Conservation (phyloP, 768 basidiomycete genomes). For the Holtermanniella nyarrowii region DNA sequence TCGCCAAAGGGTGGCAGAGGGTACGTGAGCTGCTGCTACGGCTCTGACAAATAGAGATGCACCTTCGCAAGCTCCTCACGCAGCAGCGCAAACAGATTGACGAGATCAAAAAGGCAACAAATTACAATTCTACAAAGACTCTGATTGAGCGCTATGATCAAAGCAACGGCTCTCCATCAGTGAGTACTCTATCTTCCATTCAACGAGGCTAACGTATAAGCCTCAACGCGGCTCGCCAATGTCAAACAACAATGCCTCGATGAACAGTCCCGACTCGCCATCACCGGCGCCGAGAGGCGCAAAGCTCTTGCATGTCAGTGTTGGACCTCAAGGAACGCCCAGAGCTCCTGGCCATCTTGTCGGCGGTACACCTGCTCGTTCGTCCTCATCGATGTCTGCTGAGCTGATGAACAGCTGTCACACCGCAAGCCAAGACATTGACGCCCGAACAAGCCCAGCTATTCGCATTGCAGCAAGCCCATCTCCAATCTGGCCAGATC, state of each 20-base stretch:
- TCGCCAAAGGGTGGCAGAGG: slow-evolving; percentile 28
- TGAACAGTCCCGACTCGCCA: neutral
- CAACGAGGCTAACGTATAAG: no score
- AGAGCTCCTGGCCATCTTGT: slow-evolving; percentile 33
- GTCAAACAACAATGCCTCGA: no score
- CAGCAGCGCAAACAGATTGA: slow-evolving; percentile 77
- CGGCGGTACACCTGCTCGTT: slow-evolving; percentile 28
- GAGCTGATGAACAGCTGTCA: neutral
- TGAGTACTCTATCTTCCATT: no score
- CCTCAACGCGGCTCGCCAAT: no score
- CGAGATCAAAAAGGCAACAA: slow-evolving; percentile 95
- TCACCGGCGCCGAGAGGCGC: neutral
- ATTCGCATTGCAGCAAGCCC: slow-evolving; percentile 28
- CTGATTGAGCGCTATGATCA: slow-evolving; percentile 86
- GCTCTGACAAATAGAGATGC: slow-evolving; percentile 53
- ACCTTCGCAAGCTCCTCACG: slow-evolving; percentile 60
- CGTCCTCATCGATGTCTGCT: slow-evolving; percentile 1
- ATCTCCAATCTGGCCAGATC: slow-evolving; percentile 29
- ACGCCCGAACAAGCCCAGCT: slow-evolving; percentile 29
- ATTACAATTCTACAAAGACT: slow-evolving; percentile 84
- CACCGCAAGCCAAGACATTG: neutral
- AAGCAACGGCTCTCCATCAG: neutral
- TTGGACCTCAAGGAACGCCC: slow-evolving; percentile 20
- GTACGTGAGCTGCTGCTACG: slow-evolving; percentile 9
- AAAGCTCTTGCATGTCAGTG: neutral